These are phyloP conservation scores for Neocallimastix lanati DNA, from an alignment of 192 early-diverging fungal genomes.

Conservation along the genomic window DNA sequence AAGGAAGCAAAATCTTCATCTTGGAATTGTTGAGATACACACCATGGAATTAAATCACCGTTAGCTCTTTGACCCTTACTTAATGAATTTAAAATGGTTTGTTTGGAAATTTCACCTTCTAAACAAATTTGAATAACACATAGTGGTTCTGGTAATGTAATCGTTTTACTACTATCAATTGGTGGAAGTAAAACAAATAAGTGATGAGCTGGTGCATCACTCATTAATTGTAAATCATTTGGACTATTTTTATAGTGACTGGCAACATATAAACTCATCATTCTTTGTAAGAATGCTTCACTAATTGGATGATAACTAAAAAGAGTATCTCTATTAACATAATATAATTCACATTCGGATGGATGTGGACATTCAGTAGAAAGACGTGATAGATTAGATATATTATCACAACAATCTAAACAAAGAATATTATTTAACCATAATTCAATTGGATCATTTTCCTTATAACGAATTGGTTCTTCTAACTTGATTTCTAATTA, in stretches of 20 bases:
- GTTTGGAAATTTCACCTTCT: slow-evolving; percentile 86
- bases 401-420: slow-evolving; percentile 45
- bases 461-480: slow-evolving; percentile 84
- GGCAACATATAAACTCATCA: slow-evolving; percentile 93
- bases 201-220: slow-evolving; percentile 94
- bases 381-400: slow-evolving; percentile 3
- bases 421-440: slow-evolving; percentile 94
- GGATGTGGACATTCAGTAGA: slow-evolving; percentile 71
- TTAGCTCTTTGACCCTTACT: slow-evolving; percentile 65
- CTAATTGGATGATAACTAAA: slow-evolving; percentile 95
- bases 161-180: slow-evolving; percentile 40
- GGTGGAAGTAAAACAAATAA: slow-evolving; percentile 92
- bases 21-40: slow-evolving; percentile 83
- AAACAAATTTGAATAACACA: slow-evolving; percentile 79
- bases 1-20: slow-evolving; percentile 92
- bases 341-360: slow-evolving; percentile 86
- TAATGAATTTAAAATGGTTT: slow-evolving; percentile 63
- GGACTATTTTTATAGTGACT: slow-evolving; percentile 99
- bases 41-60: slow-evolving; percentile 96
- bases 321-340: slow-evolving; percentile 90
- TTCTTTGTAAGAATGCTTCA: slow-evolving; percentile 89
- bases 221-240: slow-evolving; percentile 92
- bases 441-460: slow-evolving; percentile 70
- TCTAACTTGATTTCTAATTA: slow-evolving; percentile 79
- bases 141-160: slow-evolving; percentile 76